These are phyloP conservation scores for Lycium ferocissimum DNA, from an alignment of 257 asterid genomes.

Conservation along the genomic window DNA sequence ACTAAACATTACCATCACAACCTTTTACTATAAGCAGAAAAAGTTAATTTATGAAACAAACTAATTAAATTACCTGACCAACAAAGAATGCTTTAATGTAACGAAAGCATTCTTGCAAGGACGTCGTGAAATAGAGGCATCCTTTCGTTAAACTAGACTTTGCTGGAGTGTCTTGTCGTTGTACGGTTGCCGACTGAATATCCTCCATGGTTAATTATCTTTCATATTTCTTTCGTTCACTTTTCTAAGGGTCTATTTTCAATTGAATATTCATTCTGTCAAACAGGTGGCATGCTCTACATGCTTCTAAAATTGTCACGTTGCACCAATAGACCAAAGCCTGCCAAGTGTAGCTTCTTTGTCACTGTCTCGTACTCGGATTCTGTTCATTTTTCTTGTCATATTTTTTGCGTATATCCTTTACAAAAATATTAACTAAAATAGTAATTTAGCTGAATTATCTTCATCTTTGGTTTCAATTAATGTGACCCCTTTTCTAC, in stretches of 20 bases:
- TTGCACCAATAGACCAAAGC: background rate
- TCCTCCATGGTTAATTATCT: slow-evolving; percentile 4
- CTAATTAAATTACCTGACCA: slow-evolving; percentile 36
- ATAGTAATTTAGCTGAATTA: no score
- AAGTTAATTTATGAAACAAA: no score
- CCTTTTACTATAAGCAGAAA: no score
- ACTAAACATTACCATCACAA: no score
- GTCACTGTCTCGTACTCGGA: background rate
- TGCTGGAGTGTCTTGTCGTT: background rate
- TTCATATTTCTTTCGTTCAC: background rate
- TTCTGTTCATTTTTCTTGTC: no score
- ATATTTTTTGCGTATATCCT: no score
- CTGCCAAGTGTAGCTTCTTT: background rate
- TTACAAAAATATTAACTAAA: no score
- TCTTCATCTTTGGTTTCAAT: no score
- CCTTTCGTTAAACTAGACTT: slow-evolving; percentile 38
- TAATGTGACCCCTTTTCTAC: no score
- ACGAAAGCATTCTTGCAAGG: slow-evolving; percentile 40
- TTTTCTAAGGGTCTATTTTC: background rate
- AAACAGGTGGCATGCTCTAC: slow-evolving; percentile 15
- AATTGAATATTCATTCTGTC: background rate
- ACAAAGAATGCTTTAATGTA: slow-evolving; percentile 38
- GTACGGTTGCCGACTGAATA: background rate
- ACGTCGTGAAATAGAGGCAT: slow-evolving; percentile 35
- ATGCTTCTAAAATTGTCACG: background rate